Conservation (phyloP, 2,329 filamentous ascomycete species). For the Pyricularia pennisetigena region DNA sequence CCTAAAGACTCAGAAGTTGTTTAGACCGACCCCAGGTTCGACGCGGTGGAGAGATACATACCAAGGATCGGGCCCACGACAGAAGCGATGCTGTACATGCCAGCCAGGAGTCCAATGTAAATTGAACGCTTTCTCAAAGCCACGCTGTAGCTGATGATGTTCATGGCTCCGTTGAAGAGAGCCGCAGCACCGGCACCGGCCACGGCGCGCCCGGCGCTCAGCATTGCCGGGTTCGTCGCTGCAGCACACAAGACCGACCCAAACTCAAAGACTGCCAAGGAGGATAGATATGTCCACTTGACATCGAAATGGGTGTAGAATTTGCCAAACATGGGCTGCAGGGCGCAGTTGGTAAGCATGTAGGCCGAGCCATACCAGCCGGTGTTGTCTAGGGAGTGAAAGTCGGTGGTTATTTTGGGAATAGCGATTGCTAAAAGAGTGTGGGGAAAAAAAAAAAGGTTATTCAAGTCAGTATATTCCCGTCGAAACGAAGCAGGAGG, state of each 20-base stretch:
- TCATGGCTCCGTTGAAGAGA: slow-evolving; percentile 37
- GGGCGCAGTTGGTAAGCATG: slow-evolving; percentile 31
- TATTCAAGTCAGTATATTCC: no score
- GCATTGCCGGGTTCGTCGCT: slow-evolving; percentile 33
- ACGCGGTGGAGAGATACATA: no score
- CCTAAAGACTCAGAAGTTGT: no score
- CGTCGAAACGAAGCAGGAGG: no score
- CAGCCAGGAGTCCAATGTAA: slow-evolving; percentile 12
- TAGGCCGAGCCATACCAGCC: slow-evolving; percentile 20
- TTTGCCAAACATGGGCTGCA: slow-evolving; percentile 33
- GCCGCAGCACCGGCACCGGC: slow-evolving; percentile 41
- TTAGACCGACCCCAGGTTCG: no score
- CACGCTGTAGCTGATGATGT: slow-evolving; percentile 31
- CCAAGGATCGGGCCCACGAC: slow-evolving; percentile 34
- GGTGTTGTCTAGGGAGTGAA: slow-evolving; percentile 9
- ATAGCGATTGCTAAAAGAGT: not conserved
- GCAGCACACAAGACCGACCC: slow-evolving; percentile 25
- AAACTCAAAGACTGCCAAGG: slow-evolving; percentile 39
- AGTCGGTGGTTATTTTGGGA: not conserved
- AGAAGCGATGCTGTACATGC: slow-evolving; percentile 27
- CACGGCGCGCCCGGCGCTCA: slow-evolving; percentile 44
- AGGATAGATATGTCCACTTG: slow-evolving; percentile 19
- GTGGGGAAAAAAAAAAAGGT: no score
- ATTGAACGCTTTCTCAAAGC: slow-evolving; percentile 27
- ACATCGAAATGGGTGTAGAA: slow-evolving; percentile 35